Evolutionary conservation across 306 rosid species (phyloP).

Genomic region (Fagus sylvatica): DNA sequence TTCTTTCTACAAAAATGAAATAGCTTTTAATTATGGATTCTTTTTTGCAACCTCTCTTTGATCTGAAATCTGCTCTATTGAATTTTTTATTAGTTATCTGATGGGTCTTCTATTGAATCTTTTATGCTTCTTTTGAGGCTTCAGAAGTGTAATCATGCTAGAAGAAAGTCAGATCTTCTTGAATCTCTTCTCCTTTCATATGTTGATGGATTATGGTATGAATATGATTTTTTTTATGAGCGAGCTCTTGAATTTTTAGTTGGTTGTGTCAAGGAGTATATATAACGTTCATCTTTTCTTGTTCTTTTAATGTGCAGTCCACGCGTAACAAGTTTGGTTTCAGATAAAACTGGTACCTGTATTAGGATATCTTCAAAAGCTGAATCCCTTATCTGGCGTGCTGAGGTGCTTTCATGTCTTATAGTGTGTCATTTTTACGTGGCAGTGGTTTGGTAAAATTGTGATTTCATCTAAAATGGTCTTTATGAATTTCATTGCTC

Average conservation of each 20-base stretch:
- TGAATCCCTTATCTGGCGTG: conserved; percentile 80
- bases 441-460: conserved; percentile 5
- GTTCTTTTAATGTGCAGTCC: conserved; percentile 47
- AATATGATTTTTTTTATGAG: conserved; percentile 1
- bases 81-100: conserved; percentile 17
- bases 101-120: conserved; percentile 28
- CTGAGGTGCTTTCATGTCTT: conserved; percentile 55
- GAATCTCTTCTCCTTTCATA: conserved; percentile 57
- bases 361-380: conserved; percentile 65
- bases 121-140: conserved; percentile 38
- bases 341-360: conserved; percentile 61
- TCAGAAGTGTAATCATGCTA: conserved; percentile 51
- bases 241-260: neutral
- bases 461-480: neutral
- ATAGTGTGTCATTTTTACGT: conserved; percentile 11
- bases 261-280: conserved; percentile 15
- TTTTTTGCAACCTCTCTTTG: neutral
- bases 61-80: neutral
- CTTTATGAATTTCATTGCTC: conserved; percentile 22
- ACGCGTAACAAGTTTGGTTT: conserved; percentile 45
- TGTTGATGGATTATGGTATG: conserved; percentile 55
- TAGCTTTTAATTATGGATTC: neutral
- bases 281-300: conserved; percentile 23
- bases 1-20: neutral
- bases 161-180: conserved; percentile 73